phyloP scores from a whole-genome alignment of 2,329 filamentous ascomycete genomes.

The Camptophora hylomeconis region DNA sequence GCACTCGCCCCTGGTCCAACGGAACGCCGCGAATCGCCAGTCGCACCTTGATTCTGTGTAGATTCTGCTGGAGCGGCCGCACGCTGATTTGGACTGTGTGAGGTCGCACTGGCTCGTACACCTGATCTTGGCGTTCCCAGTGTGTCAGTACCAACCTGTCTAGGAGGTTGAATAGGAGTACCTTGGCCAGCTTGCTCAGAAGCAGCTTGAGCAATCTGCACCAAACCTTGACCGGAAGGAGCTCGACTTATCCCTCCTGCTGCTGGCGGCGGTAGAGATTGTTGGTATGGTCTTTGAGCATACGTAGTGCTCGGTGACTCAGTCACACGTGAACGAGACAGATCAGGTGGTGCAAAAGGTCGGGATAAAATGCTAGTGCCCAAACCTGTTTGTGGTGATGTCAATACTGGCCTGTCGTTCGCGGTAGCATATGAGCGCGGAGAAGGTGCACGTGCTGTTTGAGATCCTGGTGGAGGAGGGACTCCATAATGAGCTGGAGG shows the following conservation, averaged over 20 bases:
- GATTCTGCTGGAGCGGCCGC: neutral
- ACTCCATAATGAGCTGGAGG: constrained; percentile 2
- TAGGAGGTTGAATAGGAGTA: neutral
- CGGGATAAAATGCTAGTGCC: too few relatives aligned
- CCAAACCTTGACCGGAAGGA: neutral
- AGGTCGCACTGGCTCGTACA: neutral
- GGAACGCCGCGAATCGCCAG: constrained; percentile 1
- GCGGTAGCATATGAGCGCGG: constrained; percentile 1
- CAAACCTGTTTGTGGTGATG: too few relatives aligned
- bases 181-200: neutral
- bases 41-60: too few relatives aligned
- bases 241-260: neutral
- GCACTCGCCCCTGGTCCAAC: constrained; percentile 54
- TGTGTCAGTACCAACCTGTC: constrained; percentile 1
- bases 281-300: constrained; percentile 1
- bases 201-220: neutral
- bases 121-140: neutral
- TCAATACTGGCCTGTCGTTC: too few relatives aligned
- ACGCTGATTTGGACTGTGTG: neutral
- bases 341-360: constrained; percentile 1
- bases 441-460: neutral
- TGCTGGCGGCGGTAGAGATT: neutral
- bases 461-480: constrained; percentile 1
- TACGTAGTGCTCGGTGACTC: constrained; percentile 3
- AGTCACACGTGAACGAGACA: neutral